Conservation (phyloP, 768 basidiomycete species). For the Lactifluus subvellereus region DNA sequence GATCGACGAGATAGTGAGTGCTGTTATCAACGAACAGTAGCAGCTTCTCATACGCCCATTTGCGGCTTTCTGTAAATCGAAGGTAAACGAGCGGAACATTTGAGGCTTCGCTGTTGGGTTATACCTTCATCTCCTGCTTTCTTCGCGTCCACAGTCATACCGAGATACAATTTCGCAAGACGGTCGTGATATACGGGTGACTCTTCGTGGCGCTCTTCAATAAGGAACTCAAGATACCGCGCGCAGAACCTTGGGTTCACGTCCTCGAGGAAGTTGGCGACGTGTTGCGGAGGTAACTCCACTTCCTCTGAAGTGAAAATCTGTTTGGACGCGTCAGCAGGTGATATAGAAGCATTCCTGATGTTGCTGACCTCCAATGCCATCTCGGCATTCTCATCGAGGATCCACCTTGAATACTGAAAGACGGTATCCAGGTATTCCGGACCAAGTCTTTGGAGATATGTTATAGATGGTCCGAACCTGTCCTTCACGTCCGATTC, state of each 20-base stretch:
- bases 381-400: constrained; percentile 63
- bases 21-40: constrained; percentile 72
- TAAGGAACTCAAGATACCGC: constrained; percentile 81
- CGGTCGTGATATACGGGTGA: constrained; percentile 76
- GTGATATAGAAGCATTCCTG: not conserved
- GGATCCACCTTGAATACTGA: constrained; percentile 77
- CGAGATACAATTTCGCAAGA: constrained; percentile 80
- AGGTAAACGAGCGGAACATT: constrained; percentile 9
- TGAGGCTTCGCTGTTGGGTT: not conserved
- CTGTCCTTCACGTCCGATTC: constrained; percentile 76
- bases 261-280: constrained; percentile 72
- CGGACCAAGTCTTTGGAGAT: constrained; percentile 86
- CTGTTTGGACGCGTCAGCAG: constrained; percentile 35
- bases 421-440: constrained; percentile 80
- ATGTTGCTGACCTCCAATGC: constrained; percentile 59
- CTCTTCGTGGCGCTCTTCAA: constrained; percentile 66
- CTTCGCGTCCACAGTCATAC: constrained; percentile 55
- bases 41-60: constrained; percentile 60
- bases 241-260: constrained; percentile 65
- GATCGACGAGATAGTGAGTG: constrained; percentile 64
- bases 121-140: constrained; percentile 55
- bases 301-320: constrained; percentile 96
- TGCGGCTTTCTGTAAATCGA: constrained; percentile 38
- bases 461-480: constrained; percentile 76
- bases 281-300: constrained; percentile 72